Percentiles rank a stretch among this genome's conserved stretches.
These are phyloP conservation scores for Parasitella parasitica DNA, from an alignment of 371 early-diverging fungal genomes.

Conservation along the genomic window DNA sequence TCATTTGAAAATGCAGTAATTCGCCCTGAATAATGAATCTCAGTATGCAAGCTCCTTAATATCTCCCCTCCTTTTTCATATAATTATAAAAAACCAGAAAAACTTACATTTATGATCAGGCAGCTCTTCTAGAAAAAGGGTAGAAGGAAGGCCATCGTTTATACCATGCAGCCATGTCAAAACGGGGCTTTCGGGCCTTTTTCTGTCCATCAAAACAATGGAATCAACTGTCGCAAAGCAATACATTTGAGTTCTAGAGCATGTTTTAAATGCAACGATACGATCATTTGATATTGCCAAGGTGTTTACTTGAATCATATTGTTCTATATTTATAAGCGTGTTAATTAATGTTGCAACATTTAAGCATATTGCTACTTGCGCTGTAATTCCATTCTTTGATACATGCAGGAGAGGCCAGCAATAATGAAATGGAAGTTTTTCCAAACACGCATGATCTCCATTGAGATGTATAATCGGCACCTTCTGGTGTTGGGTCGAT, in stretches of 20 bases:
- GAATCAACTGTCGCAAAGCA: conserved; percentile 10
- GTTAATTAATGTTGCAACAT: not conserved
- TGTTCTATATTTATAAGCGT: not conserved
- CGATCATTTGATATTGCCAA: conserved; percentile 5
- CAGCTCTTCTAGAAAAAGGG: not conserved
- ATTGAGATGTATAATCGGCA: conserved; percentile 6
- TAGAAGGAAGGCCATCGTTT: conserved; percentile 8
- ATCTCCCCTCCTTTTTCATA: not conserved
- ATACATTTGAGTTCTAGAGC: not conserved
- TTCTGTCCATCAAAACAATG: conserved; percentile 1
- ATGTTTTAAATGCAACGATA: conserved; percentile 14
- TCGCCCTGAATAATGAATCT: not conserved
- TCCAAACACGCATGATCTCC: conserved; percentile 17
- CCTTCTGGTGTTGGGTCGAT: not conserved
- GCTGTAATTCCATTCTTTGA: conserved; percentile 7
- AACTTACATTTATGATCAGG: conserved; percentile 1
- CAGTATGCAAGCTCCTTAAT: not conserved
- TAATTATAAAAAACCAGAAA: not conserved
- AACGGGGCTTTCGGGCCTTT: not conserved
- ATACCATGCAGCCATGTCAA: conserved; percentile 9
- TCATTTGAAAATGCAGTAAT: conserved; percentile 4
- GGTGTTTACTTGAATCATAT: not conserved
- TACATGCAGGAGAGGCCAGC: conserved; percentile 12
- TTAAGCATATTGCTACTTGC: not conserved
- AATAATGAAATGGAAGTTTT: not conserved